phyloP scores from a whole-genome alignment of 129 eudicot genomes.

The Mikania micrantha region DNA sequence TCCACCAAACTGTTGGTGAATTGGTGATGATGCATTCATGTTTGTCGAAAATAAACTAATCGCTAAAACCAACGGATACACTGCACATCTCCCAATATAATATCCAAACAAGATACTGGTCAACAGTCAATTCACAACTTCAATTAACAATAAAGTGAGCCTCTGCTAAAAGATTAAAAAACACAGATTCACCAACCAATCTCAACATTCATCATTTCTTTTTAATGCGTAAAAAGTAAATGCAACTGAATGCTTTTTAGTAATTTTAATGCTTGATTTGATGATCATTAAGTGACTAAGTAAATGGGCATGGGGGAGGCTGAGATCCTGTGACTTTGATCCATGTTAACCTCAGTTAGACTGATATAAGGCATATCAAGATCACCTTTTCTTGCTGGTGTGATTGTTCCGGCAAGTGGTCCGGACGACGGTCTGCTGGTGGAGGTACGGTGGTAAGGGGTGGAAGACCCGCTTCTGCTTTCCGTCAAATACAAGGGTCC shows the following conservation, averaged over 20 bases:
- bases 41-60: too few species aligned
- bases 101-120: background rate
- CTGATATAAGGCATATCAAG: constrained; percentile 61
- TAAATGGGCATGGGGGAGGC: constrained; percentile 64
- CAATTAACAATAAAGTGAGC: constrained; percentile 22
- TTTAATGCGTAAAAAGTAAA: background rate
- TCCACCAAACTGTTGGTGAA: too few species aligned
- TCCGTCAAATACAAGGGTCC: constrained; percentile 74
- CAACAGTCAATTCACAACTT: constrained; percentile 23
- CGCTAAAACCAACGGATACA: too few species aligned
- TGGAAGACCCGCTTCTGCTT: constrained; percentile 58
- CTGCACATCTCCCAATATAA: background rate
- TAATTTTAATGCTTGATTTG: too few species aligned
- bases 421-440: constrained; percentile 32
- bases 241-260: background rate
- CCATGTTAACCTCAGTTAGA: constrained; percentile 62
- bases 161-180: constrained; percentile 18
- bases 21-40: too few species aligned
- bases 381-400: constrained; percentile 20
- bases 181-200: constrained; percentile 19
- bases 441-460: constrained; percentile 44
- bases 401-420: constrained; percentile 37
- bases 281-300: constrained; percentile 77
- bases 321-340: constrained; percentile 34
- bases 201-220: constrained; percentile 6